Evolutionary conservation across 1,139 yeast genomes (phyloP).

Genomic region (Arxiozyma telluris): DNA sequence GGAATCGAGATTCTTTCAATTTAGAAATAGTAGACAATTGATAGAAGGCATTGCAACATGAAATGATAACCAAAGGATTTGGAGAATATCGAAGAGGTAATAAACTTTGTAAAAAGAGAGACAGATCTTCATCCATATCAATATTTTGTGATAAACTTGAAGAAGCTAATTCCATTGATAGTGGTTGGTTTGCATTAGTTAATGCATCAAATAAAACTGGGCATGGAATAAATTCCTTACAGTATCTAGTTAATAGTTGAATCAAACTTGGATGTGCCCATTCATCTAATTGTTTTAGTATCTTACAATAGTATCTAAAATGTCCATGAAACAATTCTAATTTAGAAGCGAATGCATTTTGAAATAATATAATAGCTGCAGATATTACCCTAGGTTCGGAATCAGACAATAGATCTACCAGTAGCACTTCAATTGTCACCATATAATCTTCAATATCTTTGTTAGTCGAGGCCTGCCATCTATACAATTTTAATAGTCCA

Average conservation of each 20-base stretch:
- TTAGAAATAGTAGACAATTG: conserved; percentile 47
- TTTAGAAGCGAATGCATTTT: conserved; percentile 44
- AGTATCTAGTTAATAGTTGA: conserved; percentile 59
- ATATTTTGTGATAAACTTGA: conserved; percentile 37
- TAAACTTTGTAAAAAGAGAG: conserved; percentile 42
- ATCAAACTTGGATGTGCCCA: conserved; percentile 63
- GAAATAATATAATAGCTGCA: conserved; percentile 53
- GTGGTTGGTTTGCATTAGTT: conserved; percentile 22
- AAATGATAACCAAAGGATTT: conserved; percentile 57
- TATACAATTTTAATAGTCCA: conserved; percentile 60
- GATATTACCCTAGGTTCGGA: conserved; percentile 58
- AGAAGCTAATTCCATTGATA: conserved; percentile 31
- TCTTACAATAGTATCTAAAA: conserved; percentile 51
- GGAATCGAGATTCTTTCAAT: conserved; percentile 41
- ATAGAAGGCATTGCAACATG: conserved; percentile 47
- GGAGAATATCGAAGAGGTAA: conserved; percentile 39
- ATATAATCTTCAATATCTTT: conserved; percentile 24
- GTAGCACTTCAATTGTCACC: conserved; percentile 40
- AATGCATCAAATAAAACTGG: conserved; percentile 37
- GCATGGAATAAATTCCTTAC: conserved; percentile 48
- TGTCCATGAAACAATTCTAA: conserved; percentile 66
- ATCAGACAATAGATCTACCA: conserved; percentile 54
- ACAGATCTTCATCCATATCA: conserved; percentile 47
- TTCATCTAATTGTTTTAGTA: conserved; percentile 53
- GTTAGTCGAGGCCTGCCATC: conserved; percentile 19